Evolutionary conservation across 805 yeast species (phyloP), one percentile per base, ranked within the genome.

Genomic region (Ogataea zsoltii): DNA sequence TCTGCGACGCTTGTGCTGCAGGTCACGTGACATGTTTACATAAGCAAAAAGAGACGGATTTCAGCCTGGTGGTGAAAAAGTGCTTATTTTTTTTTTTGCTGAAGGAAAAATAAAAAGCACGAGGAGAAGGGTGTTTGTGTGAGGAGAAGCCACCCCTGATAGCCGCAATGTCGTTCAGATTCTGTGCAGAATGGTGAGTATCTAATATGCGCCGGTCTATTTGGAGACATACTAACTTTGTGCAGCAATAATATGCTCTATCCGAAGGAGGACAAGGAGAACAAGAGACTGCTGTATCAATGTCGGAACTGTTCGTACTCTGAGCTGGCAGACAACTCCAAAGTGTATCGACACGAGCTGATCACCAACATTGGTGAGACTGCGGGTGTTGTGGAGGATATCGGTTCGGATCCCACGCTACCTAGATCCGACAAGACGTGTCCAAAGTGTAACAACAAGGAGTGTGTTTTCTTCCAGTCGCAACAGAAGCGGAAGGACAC

Each of bases 401-500:
- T 94, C 54, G 97, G 97, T 1, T 75, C 84, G 18, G 99, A 94
- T 67, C 98, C 98, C n/a, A 94, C 99, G 2, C 82, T 94, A 62
- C 99, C 99, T 44, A 76, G 97, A 54, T 86, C 96, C 1, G 94
- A 92, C 65, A 88, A 88, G 62, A 91, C 87, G 58, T 94, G 99
- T 67, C 96, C 97, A 3, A 75, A 77, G 44, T 94, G 99, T 68
- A 83, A 79, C 56, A 85, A 86, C 49, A 81, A 82, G 53, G 96
- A 91, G 56, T 88, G 96, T 67, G 99, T 94, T 32, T 94, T 94
- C 65, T 94, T 94, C 77, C 99, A 94, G 69, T 83, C 94, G 19
- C 99, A 94, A 66, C 97, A 94, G 68, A 80, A 91, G 60, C 78
- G 97, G 46, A 90, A 88, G 41, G 99, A 94, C 64, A 94, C 99